Base-by-base conservation (phyloP, 2,329 filamentous ascomycete species). In the Elsinoe australis region DNA sequence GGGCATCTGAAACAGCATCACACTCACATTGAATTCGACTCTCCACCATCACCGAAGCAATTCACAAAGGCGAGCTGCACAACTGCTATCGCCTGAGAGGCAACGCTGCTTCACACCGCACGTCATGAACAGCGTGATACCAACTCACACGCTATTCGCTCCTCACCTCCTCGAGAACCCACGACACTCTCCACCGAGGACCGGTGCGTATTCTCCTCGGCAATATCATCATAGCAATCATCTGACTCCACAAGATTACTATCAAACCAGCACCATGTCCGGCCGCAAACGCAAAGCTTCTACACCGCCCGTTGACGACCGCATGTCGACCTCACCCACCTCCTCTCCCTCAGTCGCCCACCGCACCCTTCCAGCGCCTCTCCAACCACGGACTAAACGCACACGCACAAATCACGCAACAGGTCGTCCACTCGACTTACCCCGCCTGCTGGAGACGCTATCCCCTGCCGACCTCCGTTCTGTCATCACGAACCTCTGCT, bases 381-480 rank as follows among this genome's bases (percentile, higher is more conserved):
- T 49, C 36, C 71, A 83, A 54, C 76, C 78, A 12, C 73, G 79
- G 44, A 87, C 85, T 62, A 84, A 84, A 66, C 73, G 78, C 52
- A 69, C 75, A 55, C 76, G 80, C 51, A 78, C 82, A 56, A 88
- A 94, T 57, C 65, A 87, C 51, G 75, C 74, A 17, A 54, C 52
- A 15, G 82, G 82, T 32, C 72, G 80, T 51, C 79, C 82, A 38
- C 71, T 87, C 38, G 69, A 80, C 18, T 70, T 86, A 18, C 74
- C 80, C 50, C 83, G 92, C 60, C 78, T 98, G n/a, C 80, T 98
- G 53, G 90, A 98, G 69, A 96, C 92, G 0, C 79, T 98, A 35
- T 87, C 94, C 60, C 83, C 82, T 52, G 78, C 85, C 51, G 86
- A 94, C 56, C 76, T 98, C 60, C 82, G 90, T 56, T 80, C 79